Base-by-base conservation (phyloP, 768 basidiomycete species). In the Butyriboletus loyo region DNA sequence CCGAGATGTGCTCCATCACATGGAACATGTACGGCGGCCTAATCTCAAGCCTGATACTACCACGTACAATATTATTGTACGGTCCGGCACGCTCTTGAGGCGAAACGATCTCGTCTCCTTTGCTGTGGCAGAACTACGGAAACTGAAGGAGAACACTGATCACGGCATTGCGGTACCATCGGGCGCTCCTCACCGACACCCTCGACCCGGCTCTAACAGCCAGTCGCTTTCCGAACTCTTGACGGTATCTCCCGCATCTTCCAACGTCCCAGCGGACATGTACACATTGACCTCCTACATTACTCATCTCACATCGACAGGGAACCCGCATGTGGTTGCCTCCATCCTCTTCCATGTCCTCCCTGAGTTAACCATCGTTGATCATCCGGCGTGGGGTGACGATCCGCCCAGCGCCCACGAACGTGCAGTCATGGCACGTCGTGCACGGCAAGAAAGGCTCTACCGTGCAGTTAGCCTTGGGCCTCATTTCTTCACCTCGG, bases 11-110 rank as follows among this genome's bases (percentile, higher is more conserved):
- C 63, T 88, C 11, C 56, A 77, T 13, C 80, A 87, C 57, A 84
- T 89, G 81, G 71, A 70, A 19, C 57, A 69, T 17, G 54, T 70
- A 3, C 75, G 80, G 15, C 52, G 68, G 8, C 71, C 74, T 5
- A 65, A 70, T 11, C 59, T 85, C 15, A 53, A 68, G 32, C 83
- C 84, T 0, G 72, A 77, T 53, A 70, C 70, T 9, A 63, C 68
- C 19, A 86, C 86, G 0, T 78, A 76, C 64, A 86, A 85, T 57
- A 80, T 82, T 31, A 64, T 88, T 19, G 54, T 87, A 8, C 75
- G 82, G n/a, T 75, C 79, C 1, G 78, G 76, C 4, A 77, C 82
- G 2, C 66, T 84, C 24, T 43, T 85, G 58, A 73, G 78, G 17
- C 63, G 73, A 49, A 70, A 75, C 19, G 72, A 76, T 34, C 63